Evolutionary conservation across 768 basidiomycete species (phyloP), one percentile per base, ranked within the genome.

Genomic region (Boletales sp.): DNA sequence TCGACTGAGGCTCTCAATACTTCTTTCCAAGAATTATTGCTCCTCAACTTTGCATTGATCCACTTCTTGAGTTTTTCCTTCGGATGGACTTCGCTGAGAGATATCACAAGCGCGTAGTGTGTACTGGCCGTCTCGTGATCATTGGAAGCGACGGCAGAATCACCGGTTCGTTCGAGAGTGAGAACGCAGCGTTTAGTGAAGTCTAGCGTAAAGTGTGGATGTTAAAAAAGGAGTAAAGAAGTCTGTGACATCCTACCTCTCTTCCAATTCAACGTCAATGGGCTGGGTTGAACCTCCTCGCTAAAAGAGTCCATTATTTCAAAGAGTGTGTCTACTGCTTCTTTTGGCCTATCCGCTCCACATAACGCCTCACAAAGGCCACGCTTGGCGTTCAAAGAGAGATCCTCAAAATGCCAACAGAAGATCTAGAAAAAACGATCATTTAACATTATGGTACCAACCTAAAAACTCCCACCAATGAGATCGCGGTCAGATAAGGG

Each of bases 381-480:
- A 1, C 50, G 45, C 19, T 42, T 45, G 19, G 41, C 35, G 11
- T 32, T 33, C 4, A 51, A 17, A 21, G 35, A 30, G 19, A 50
- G 45, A 18, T 43, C 40, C 28, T 50, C 44, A 10, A 55, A 55
- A 13, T 28, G 39, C 54, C 54, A 55, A 9, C 33, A 21, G 14
- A 55, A 55, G 11, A 48, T 13, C 50, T 51, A 17, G 44, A 41
- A 28, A 37, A 37, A 25, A 44, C 7, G 13, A 7, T 44, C 19
- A 39, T 12, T 34, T 12, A 17, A 44, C 12, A 25, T n/a, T 21
- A 21, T 25, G 8, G 25, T 30, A 34, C 19, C 4, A 30, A 14
- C 19, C 5, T 19, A 10, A 46, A 25, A 19, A 35, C 10, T 5
- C 39, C 12, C n/a, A 51, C 50, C 45, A 55, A 30, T 3, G 54